A percentile compares a stretch with the other conserved stretches of the same genome.
Evolutionary conservation across 1,284 basidiomycete species (phyloP).

Genomic region (Austropuccinia psidii): DNA sequence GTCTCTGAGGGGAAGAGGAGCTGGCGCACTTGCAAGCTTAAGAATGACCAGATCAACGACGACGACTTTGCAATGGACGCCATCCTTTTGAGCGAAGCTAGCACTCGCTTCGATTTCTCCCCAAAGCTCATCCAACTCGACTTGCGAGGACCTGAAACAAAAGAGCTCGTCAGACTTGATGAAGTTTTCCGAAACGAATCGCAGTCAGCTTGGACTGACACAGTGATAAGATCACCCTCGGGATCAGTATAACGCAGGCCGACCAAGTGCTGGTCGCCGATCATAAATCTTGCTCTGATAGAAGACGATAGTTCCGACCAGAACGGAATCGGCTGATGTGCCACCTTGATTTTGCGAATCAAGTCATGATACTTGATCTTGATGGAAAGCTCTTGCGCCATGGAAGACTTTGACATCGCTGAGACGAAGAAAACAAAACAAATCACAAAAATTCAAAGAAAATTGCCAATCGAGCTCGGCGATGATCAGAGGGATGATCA

Average conservation of each 20-base stretch:
- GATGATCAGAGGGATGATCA: too few relatives aligned
- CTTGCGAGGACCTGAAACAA: constrained; percentile 2
- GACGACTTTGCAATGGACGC: background rate
- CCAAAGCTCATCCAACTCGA: constrained; percentile 16
- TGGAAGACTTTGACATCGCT: too few relatives aligned
- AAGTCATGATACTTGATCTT: constrained; percentile 2
- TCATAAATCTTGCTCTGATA: background rate
- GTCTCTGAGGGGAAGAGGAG: too few relatives aligned
- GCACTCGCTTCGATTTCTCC: background rate
- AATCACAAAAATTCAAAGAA: too few relatives aligned
- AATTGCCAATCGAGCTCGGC: too few relatives aligned
- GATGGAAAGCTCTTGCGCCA: too few relatives aligned
- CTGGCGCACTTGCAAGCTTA: too few relatives aligned
- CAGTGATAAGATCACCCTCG: background rate
- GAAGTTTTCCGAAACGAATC: background rate
- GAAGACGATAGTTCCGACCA: background rate
- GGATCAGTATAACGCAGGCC: background rate
- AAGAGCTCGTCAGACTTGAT: background rate
- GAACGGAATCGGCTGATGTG: background rate
- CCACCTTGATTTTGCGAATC: background rate
- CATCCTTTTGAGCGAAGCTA: background rate
- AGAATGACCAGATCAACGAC: background rate
- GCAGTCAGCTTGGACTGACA: constrained; percentile 3
- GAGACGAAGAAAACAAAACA: too few relatives aligned
- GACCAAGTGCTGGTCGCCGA: background rate